Base-by-base conservation (phyloP, 1,284 basidiomycete genomes). In the Testicularia cyperi region DNA sequence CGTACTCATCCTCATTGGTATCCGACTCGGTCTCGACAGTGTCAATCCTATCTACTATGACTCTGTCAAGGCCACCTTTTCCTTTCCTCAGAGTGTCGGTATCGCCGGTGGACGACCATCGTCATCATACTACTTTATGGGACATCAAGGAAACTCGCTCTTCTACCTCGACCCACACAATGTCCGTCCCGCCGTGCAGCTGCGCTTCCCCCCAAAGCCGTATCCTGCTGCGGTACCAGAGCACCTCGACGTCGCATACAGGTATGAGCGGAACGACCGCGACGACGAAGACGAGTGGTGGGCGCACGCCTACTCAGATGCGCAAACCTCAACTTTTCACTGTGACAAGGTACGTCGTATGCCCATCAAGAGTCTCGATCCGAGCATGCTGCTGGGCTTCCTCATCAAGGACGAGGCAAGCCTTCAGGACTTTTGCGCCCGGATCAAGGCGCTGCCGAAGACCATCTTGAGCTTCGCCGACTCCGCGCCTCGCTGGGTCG, bases 91-190 rank as follows among this genome's bases (percentile, higher is more conserved):
- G 78, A 90, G 87, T 2, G 88, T 96, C 28, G 94, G 94, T 32
- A 96, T 97, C 52, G 90, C 92, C 0, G 94, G 94, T 33, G 94
- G 94, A 3, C 83, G 92, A 21, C 94, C 94, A 0, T 88, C 88
- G 18, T 94, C 90, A 0, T 96, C 91, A 0, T 97, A 96, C 77
- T 98, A 97, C 79, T 98, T 98, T 77, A 88, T 97, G 38, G 94
- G 91, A 12, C 83, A 86, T 0, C 94, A 97, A 74, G 87, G 85
- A 24, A 61, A 65, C 19, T 57, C 58, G 25, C 62, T 74, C 21
- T 94, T 96, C 78, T 98, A 97, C 74, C 87, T 97, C 37, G 94
- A 98, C 77, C 94, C 94, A 0, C 94, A 97, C 74, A 86, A 94
- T 70, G 83, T 90, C 0, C 84, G 92, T 6, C 84, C 89, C 0